Percentiles rank a stretch among this genome's conserved stretches.
Evolutionary conservation across 306 rosid species (phyloP).

Genomic region (Sophora flavescens): DNA sequence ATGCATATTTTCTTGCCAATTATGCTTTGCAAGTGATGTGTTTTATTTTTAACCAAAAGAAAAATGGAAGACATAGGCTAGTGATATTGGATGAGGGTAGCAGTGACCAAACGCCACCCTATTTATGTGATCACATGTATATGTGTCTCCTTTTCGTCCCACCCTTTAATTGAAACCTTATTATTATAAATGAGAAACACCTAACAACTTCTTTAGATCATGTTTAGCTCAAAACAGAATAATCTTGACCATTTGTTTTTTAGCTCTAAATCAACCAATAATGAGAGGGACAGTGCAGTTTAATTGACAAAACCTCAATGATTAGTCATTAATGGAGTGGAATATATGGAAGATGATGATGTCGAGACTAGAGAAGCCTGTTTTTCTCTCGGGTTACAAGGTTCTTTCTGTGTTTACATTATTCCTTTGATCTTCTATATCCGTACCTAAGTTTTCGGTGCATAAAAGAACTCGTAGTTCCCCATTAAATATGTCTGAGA

Average conservation of each 20-base stretch:
- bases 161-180: constrained; percentile 5
- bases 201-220: background rate
- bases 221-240: constrained; percentile 33
- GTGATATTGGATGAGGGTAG: constrained; percentile 40
- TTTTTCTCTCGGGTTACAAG: constrained; percentile 18
- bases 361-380: constrained; percentile 14
- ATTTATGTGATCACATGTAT: constrained; percentile 47
- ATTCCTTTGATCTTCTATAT: background rate
- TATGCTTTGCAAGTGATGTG: constrained; percentile 15
- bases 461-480: background rate
- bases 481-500: background rate
- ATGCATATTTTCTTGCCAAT: constrained; percentile 8
- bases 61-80: background rate
- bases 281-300: constrained; percentile 33
- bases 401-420: background rate
- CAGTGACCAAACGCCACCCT: constrained; percentile 39
- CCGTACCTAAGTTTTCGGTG: constrained; percentile 16
- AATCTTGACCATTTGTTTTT: background rate
- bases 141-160: background rate
- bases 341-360: constrained; percentile 20
- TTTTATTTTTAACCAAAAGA: constrained; percentile 16
- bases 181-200: background rate
- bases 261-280: constrained; percentile 32
- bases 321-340: constrained; percentile 30
- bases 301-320: constrained; percentile 40